Conservation (phyloP, 2,329 filamentous ascomycete species). For the Juglanconis juglandina region DNA sequence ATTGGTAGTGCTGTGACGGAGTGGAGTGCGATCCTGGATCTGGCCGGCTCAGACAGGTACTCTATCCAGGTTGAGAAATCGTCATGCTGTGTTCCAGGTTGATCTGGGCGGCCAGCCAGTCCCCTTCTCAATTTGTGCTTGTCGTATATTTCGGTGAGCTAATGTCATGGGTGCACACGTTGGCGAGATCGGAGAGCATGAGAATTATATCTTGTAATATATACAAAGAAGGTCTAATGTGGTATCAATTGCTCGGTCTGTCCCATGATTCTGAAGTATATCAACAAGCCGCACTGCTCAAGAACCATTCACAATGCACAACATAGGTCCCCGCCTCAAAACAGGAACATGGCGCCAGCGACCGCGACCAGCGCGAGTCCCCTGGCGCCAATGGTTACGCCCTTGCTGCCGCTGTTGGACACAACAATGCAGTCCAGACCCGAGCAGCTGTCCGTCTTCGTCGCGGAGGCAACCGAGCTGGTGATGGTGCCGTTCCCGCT, state of each 20-base stretch:
- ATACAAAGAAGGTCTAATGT: conserved; percentile 7
- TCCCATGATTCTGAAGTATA: neutral
- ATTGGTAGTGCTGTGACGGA: no score
- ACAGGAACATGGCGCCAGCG: conserved; percentile 11
- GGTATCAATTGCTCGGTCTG: neutral
- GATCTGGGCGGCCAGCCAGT: no score
- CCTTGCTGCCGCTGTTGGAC: conserved; percentile 10
- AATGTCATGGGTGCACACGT: neutral
- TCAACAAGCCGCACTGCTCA: neutral
- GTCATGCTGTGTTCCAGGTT: no score
- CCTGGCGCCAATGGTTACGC: neutral
- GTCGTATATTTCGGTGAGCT: neutral
- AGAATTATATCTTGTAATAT: neutral
- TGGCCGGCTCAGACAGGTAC: no score
- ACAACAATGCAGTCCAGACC: conserved; percentile 18
- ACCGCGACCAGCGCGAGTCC: conserved; percentile 13
- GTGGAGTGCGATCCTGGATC: no score
- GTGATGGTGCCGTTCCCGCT: conserved; percentile 8
- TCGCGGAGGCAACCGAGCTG: conserved; percentile 1
- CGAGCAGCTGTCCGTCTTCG: neutral
- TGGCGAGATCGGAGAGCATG: neutral
- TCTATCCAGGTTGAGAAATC: no score
- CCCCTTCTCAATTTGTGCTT: neutral
- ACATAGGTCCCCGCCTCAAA: neutral
- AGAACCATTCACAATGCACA: no score